phyloP scores from a whole-genome alignment of 148 eudicot genomes.

The Linanthus parryae region DNA sequence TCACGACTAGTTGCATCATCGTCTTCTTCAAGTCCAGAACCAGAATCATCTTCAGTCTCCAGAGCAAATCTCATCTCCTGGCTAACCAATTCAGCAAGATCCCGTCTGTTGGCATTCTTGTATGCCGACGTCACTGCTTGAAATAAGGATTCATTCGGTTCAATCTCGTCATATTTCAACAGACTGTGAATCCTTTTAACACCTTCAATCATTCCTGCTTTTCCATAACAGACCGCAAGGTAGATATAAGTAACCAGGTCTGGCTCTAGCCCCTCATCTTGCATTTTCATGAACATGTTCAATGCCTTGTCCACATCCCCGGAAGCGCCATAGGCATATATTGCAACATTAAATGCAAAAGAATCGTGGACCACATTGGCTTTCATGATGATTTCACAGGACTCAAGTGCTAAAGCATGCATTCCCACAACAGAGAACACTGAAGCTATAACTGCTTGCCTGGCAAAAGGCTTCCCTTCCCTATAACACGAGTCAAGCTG shows the following conservation, averaged over 20 bases:
- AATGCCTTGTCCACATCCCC: conserved; percentile 64
- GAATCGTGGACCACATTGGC: conserved; percentile 24
- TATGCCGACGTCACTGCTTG: conserved; percentile 64
- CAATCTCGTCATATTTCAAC: conserved; percentile 49
- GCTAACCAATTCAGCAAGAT: conserved; percentile 66
- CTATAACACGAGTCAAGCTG: conserved; percentile 51
- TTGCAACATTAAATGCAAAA: conserved; percentile 55
- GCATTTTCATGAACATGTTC: conserved; percentile 70
- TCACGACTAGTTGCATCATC: conserved; percentile 21
- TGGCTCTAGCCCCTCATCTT: conserved; percentile 62
- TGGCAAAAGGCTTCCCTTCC: conserved; percentile 47
- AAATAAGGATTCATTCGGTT: conserved; percentile 51
- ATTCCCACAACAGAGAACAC: conserved; percentile 58
- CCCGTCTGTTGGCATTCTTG: conserved; percentile 40
- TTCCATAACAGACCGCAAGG: conserved; percentile 73
- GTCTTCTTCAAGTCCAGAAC: conserved; percentile 39
- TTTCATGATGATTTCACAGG: conserved; percentile 30
- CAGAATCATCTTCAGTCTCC: conserved; percentile 29
- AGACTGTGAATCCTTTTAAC: conserved; percentile 56
- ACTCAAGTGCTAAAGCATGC: conserved; percentile 47
- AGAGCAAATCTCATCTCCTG: conserved; percentile 58
- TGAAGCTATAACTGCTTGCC: conserved; percentile 55
- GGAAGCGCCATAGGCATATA: conserved; percentile 47
- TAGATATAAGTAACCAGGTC: conserved; percentile 53
- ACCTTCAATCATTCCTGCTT: conserved; percentile 75